Conservation (phyloP, 768 basidiomycete genomes). For the Termitomyces sp. region DNA sequence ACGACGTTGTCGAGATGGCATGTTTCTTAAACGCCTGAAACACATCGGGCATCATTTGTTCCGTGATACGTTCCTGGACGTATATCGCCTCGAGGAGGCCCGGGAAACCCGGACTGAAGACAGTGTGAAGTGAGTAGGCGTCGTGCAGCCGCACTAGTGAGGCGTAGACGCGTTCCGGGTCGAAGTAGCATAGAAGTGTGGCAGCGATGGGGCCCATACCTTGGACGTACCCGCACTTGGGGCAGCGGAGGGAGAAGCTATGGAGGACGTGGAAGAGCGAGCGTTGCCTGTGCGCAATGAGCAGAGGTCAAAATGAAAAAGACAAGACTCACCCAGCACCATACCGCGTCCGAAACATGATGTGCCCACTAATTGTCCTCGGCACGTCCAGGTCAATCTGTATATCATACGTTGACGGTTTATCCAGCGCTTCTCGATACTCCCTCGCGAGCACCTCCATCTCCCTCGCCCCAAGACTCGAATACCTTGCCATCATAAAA, state of each 20-base stretch:
- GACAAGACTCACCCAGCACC: constrained; percentile 74
- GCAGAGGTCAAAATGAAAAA: not conserved
- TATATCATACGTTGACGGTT: constrained; percentile 85
- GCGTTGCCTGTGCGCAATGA: constrained; percentile 60
- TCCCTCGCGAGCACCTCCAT: constrained; percentile 38
- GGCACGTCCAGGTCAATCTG: constrained; percentile 99
- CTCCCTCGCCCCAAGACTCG: constrained; percentile 41
- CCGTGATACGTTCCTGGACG: constrained; percentile 86
- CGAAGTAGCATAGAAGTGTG: constrained; percentile 89
- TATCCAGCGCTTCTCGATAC: constrained; percentile 65
- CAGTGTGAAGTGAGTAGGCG: constrained; percentile 77
- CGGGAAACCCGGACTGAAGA: constrained; percentile 93
- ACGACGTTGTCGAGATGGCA: constrained; percentile 88
- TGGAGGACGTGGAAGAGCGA: constrained; percentile 94
- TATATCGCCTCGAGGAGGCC: constrained; percentile 96
- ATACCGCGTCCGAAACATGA: constrained; percentile 93
- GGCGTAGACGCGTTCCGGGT: constrained; percentile 84
- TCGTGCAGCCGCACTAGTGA: constrained; percentile 87
- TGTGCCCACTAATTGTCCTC: constrained; percentile 90
- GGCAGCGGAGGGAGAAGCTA: constrained; percentile 82
- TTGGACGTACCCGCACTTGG: constrained; percentile 91
- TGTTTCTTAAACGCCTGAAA: constrained; percentile 83
- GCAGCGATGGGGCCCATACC: constrained; percentile 99
- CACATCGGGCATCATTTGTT: constrained; percentile 86
- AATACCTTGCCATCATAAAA: constrained; percentile 57